Evolutionary conservation across 176 grass and related monocot species (phyloP), one percentile per base, ranked within the genome.

Genomic region (Poa annua): DNA sequence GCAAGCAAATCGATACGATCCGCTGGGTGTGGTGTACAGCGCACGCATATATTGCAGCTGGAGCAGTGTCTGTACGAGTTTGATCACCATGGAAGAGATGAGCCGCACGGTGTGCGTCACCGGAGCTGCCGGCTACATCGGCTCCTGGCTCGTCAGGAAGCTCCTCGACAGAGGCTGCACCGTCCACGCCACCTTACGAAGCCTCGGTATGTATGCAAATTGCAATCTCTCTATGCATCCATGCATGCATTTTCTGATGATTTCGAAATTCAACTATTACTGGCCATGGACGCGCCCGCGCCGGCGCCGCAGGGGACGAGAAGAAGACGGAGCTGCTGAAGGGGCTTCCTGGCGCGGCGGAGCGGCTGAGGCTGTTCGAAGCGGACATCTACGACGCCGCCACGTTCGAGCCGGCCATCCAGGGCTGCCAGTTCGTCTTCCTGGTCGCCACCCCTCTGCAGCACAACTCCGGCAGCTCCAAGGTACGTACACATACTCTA

Each of bases 391-490:
- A 90, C 44, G 62, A 92, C 63, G 86, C 92, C 15, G 57, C 38
- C 47, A 77, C 79, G 8, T 94, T 90, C 68, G 87, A 87, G 75
- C 60, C 89, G 20, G 85, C 89, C 3, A 88, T 94, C 78, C 73
- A 39, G 51, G 88, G 85, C 14, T 90, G 93, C 75, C 62, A 88
- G 48, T 92, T 90, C 78, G 84, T 94, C 38, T 94, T 94, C 86
- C 88, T 92, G 57, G 60, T 94, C 72, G 89, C 89, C n/a, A 92
- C 89, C 66, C 84, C 82, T 32, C 0, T 83, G 16, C 19, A 32
- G 14, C 87, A 92, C 52, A 69, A 76, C 45, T 5, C 59, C 32
- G 10, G 39, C 25, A 83, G 65, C 61, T 74, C 84, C 45, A 85
- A 88, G 89, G 89, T 94, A 75, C 13, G 29, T 29, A 29, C 2